Conservation (phyloP, 805 yeast species). For the Saccharomycopsis fodiens region DNA sequence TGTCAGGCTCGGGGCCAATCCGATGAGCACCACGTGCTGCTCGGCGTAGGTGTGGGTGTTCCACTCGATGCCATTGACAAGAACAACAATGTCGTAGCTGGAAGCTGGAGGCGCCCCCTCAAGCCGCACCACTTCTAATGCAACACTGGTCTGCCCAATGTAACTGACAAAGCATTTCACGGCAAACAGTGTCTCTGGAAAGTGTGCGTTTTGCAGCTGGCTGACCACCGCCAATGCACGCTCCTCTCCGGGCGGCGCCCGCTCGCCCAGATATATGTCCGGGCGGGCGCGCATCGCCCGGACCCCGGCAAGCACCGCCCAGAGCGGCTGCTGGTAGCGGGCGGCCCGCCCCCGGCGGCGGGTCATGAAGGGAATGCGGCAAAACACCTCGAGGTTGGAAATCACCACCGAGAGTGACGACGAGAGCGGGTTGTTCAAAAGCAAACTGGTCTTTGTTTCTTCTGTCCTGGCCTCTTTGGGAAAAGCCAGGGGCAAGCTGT, state of each 20-base stretch:
- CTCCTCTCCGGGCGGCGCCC: no score
- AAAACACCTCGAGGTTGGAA: slow-evolving; percentile 33
- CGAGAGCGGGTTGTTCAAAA: slow-evolving; percentile 21
- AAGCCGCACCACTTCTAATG: slow-evolving; percentile 40
- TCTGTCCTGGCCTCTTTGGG: slow-evolving; percentile 7
- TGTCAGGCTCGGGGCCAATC: slow-evolving; percentile 56
- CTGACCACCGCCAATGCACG: no score
- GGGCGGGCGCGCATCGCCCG: slow-evolving; percentile 41
- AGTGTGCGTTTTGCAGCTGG: slow-evolving; percentile 19
- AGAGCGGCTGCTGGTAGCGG: slow-evolving; percentile 36
- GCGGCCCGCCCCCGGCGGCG: background rate
- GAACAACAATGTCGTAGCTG: slow-evolving; percentile 30
- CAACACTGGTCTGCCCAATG: slow-evolving; percentile 45
- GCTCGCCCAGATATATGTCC: slow-evolving; percentile 38
- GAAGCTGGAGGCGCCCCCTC: background rate
- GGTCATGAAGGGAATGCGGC: slow-evolving; percentile 26
- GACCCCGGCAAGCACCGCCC: slow-evolving; percentile 46
- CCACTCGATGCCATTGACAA: slow-evolving; percentile 66
- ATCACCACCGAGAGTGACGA: slow-evolving; percentile 32
- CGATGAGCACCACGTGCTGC: slow-evolving; percentile 51
- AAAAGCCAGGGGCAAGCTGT: slow-evolving; percentile 10
- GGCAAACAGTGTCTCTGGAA: slow-evolving; percentile 25
- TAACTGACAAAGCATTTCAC: slow-evolving; percentile 35
- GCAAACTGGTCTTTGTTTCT: background rate
- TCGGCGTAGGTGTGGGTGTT: slow-evolving; percentile 29